These are phyloP conservation scores for Rhodotorula sp. DNA, from an alignment of 1,284 basidiomycete genomes.

Conservation along the genomic window DNA sequence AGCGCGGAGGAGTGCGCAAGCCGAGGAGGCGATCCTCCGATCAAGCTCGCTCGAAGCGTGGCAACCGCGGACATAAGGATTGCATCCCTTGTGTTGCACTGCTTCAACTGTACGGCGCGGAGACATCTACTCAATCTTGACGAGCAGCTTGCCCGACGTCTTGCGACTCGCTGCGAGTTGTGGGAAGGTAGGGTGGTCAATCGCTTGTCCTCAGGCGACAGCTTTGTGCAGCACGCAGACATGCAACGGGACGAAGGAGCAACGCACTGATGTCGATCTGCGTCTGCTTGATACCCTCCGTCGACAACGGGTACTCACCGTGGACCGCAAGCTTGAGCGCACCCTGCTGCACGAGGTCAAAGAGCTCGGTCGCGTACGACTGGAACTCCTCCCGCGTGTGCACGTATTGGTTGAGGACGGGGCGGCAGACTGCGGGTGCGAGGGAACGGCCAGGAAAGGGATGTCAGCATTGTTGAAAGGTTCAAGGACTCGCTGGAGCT, in stretches of 20 bases:
- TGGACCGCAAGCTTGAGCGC: slow-evolving; percentile 70
- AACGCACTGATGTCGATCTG: slow-evolving; percentile 69
- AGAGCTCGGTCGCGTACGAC: slow-evolving; percentile 68
- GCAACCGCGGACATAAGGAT: too few species aligned
- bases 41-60: too few species aligned
- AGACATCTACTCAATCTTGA: slow-evolving; percentile 59
- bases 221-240: too few species aligned
- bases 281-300: slow-evolving; percentile 73
- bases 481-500: too few species aligned
- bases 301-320: slow-evolving; percentile 72
- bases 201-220: too few species aligned
- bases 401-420: slow-evolving; percentile 57
- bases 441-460: background rate
- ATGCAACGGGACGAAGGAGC: background rate
- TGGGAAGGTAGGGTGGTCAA: background rate
- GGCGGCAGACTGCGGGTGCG: slow-evolving; percentile 46
- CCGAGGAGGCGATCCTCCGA: background rate
- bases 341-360: slow-evolving; percentile 64
- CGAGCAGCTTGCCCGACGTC: slow-evolving; percentile 78
- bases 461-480: too few species aligned
- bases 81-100: too few species aligned
- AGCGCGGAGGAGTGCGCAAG: background rate
- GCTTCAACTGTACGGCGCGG: background rate
- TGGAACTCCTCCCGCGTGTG: slow-evolving; percentile 70
- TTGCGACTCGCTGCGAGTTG: slow-evolving; percentile 59